Evolutionary conservation across 306 rosid genomes (phyloP), one percentile per base, ranked within the genome.

Genomic region (Carpinus viminea): DNA sequence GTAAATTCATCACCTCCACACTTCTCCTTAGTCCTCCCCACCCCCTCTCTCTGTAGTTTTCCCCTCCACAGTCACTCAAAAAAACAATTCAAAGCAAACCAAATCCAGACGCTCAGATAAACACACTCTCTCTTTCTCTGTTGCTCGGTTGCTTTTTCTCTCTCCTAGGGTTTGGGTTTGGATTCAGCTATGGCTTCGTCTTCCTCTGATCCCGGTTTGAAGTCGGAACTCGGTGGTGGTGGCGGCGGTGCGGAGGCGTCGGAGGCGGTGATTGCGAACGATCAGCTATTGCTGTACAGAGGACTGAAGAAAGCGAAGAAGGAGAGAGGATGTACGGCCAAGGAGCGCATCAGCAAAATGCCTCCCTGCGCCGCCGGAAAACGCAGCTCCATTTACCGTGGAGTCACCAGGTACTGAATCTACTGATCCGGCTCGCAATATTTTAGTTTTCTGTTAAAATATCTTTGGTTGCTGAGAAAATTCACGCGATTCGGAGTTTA

Each of bases 331-430:
- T 93, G 99, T 78, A 95, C 99, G 43, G 99, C 99, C 45, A 95
- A 95, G 80, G 99, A 95, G 70, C 88, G 99, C 54, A 95, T 95
- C 89, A 95, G 99, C 81, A 95, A 93, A 82, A 95, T 95, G 99
- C 98, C 97, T 80, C 99, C 99, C 0, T 95, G 96, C 70, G 93
- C 97, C 26, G 99, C 99, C 8, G 99, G 99, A 4, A 93, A 96
- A 87, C 89, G 99, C 24, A 96, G 99, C 84, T 96, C 99, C 45
- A 93, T 93, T 57, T 96, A 96, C 86, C 99, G 99, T 4, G 99
- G 99, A 64, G 99, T 96, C 55, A 96, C 99, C 46, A 89, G 98
- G 98, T 94, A 82, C 24, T 8, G 36, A 11, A 11, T 9, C 13
- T 94, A 82, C 24, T 8, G 36, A 11, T 24, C 20, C 13, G 4